A percentile compares a stretch with the other conserved stretches of the same genome.
phyloP scores from a whole-genome alignment of 768 basidiomycete genomes.

The Vararia minispora region DNA sequence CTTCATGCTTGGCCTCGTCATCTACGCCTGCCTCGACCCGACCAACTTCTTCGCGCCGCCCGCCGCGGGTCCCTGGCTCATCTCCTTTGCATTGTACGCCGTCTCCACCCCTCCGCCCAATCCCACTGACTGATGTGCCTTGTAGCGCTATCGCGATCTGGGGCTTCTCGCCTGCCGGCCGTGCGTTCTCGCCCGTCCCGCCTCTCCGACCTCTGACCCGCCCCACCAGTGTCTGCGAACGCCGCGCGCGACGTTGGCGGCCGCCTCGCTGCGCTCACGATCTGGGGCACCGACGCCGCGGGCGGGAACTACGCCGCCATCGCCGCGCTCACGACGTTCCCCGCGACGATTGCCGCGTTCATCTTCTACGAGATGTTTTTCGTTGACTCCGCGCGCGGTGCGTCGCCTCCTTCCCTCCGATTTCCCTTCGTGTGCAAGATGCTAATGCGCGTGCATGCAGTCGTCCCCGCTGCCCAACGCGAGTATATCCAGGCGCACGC shows the following conservation, averaged over 20 bases:
- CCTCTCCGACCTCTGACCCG: background rate
- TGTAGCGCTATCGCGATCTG: slow-evolving; percentile 46
- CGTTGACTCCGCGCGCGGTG: slow-evolving; percentile 49
- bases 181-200: slow-evolving; percentile 22
- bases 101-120: background rate
- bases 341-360: slow-evolving; percentile 45
- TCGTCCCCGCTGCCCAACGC: slow-evolving; percentile 4
- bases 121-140: background rate
- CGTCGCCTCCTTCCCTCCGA: too few relatives aligned
- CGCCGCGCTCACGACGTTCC: slow-evolving; percentile 54
- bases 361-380: slow-evolving; percentile 47
- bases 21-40: slow-evolving; percentile 45
- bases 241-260: slow-evolving; percentile 59
- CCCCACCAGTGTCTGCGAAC: slow-evolving; percentile 42
- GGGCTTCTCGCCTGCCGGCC: slow-evolving; percentile 42
- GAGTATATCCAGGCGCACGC: slow-evolving; percentile 4
- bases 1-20: slow-evolving; percentile 36
- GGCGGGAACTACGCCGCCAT: slow-evolving; percentile 52
- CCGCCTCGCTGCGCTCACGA: slow-evolving; percentile 46
- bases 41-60: slow-evolving; percentile 51
- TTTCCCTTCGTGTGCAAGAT: too few relatives aligned
- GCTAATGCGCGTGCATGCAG: slow-evolving; percentile 2
- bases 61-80: slow-evolving; percentile 34
- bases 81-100: slow-evolving; percentile 50
- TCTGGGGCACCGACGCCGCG: slow-evolving; percentile 43